Evolutionary conservation across 2,329 filamentous ascomycete species (phyloP), one percentile per base, ranked within the genome.

Genomic region (Leptographium wingfieldii): DNA sequence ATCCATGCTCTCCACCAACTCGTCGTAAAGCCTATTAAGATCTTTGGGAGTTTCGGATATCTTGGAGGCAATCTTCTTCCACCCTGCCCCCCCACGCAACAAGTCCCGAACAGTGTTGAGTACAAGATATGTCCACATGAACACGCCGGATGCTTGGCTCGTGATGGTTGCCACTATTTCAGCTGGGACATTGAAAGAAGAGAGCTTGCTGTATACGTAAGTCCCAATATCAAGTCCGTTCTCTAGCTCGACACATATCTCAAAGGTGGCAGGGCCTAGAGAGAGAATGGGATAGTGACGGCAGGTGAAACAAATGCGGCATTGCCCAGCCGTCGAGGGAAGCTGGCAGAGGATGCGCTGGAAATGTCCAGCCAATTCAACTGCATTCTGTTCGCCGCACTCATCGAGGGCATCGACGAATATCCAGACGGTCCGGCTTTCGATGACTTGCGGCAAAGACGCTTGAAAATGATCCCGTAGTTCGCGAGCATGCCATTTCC

Each of bases 341-440:
- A 63, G 27, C 65, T 63, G 52, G 5, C 14, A 2, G 27, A 38
- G 27, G n/a, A 14, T 25, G 43, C n/a, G 12, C 5, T 29, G 29
- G 16, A 73, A 66, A 0, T 58, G 46, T 0, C 59, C 16, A 4
- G 66, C 59, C 1, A 72, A 55, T 0, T 61, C 2, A 1, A 62
- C 46, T 1, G 69, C 70, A 40, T 55, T 58, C 0, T 66, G 40
- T 58, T 69, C 35, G 7, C 69, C 70, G 43, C 66, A 66, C 59
- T 74, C 72, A 59, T 74, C 71, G 1, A 74, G 56, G 0, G 72
- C 72, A 31, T 73, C 73, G 29, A 73, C 55, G 40, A 72, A 71
- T 1, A 73, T 19, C 58, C 61, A 66, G 6, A 72, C 55, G 5
- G 64, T 49, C 0, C 43, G 65, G 9, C 22, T 7, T 3, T 55